phyloP scores from a whole-genome alignment of 257 asterid species.

The Solanum medicagineum region DNA sequence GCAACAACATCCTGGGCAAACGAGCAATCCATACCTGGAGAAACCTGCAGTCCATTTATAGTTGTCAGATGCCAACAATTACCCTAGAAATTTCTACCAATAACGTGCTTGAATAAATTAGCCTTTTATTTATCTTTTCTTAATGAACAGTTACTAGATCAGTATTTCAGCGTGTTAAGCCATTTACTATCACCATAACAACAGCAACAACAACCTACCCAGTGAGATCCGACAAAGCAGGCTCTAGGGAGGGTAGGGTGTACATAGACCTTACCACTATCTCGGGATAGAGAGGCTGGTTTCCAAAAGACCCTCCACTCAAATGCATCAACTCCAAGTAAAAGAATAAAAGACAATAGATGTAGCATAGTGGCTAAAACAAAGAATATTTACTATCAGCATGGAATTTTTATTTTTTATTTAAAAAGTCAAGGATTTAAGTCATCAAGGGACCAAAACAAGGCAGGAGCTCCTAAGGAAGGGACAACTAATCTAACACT shows the following conservation, averaged over 20 bases:
- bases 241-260: too few species aligned
- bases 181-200: background rate
- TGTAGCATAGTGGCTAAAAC: too few species aligned
- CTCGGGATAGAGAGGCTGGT: too few species aligned
- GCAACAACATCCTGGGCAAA: constrained; percentile 53
- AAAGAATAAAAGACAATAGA: too few species aligned
- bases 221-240: too few species aligned
- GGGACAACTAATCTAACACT: background rate
- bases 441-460: background rate
- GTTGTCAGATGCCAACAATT: background rate
- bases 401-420: background rate
- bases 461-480: background rate
- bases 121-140: background rate
- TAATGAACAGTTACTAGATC: background rate
- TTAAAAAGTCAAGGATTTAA: background rate
- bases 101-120: background rate
- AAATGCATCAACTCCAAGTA: too few species aligned
- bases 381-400: background rate
- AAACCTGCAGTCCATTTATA: constrained; percentile 32
- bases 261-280: too few species aligned
- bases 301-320: too few species aligned
- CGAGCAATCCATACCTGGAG: constrained; percentile 42
- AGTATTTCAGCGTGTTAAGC: background rate
- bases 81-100: background rate
- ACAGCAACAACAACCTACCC: too few species aligned